Percentiles rank a stretch among this genome's conserved stretches.
Evolutionary conservation across 176 grass and related monocot species (phyloP).

Genomic region (Carex littledalei): DNA sequence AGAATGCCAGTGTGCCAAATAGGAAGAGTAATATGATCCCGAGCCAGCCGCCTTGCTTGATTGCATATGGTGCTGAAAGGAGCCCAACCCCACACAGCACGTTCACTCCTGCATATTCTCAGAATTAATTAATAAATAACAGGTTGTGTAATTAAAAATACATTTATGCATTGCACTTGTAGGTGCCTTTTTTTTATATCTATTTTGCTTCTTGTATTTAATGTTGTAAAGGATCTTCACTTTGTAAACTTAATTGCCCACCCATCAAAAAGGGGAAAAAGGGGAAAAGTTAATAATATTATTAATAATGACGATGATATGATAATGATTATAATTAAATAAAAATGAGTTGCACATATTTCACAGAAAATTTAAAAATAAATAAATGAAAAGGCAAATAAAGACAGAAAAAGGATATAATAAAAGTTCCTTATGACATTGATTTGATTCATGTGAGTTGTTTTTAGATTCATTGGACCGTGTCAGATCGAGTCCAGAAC

Average conservation of each 20-base stretch:
- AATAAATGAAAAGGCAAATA: background rate
- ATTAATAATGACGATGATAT: background rate
- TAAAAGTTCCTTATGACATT: background rate
- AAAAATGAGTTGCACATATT: background rate
- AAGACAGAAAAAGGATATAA: background rate
- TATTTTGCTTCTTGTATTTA: background rate
- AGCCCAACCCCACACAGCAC: conserved; percentile 90
- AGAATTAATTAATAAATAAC: background rate
- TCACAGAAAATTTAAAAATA: background rate
- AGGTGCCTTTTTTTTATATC: background rate
- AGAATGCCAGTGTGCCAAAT: conserved; percentile 63
- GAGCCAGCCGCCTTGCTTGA: conserved; percentile 73
- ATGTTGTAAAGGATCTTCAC: background rate
- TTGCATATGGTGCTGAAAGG: conserved; percentile 79
- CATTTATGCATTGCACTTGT: background rate
- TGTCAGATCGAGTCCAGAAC: background rate
- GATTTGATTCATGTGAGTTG: background rate
- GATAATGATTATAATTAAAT: background rate
- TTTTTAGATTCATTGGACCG: background rate
- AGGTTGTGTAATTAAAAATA: background rate
- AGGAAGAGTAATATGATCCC: conserved; percentile 59
- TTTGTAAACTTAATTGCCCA: background rate
- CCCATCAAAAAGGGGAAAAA: background rate
- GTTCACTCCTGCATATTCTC: conserved; percentile 56
- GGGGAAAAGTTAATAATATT: background rate